A percentile compares a stretch with the other conserved stretches of the same genome.
These are phyloP conservation scores for Pythium phragmiticola DNA, from an alignment of 352 stramenopile genomes.

Conservation along the genomic window DNA sequence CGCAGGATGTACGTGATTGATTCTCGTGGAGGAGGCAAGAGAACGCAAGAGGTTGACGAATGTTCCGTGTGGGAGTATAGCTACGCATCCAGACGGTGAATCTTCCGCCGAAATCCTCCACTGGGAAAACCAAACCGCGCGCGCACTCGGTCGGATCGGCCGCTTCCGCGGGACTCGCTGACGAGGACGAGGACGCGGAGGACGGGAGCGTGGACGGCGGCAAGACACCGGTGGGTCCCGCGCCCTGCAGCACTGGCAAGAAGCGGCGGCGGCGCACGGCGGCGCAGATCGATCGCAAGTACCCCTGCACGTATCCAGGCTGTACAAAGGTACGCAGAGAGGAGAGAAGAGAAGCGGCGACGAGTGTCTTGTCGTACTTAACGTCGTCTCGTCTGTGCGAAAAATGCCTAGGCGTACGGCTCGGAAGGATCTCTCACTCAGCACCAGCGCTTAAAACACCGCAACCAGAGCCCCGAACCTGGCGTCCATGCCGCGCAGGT, in stretches of 20 bases:
- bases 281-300: conserved; percentile 84
- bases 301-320: conserved; percentile 52
- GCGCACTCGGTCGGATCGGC: conserved; percentile 28
- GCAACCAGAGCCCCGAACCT: conserved; percentile 27
- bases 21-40: neutral
- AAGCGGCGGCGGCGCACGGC: conserved; percentile 70
- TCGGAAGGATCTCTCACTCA: conserved; percentile 79
- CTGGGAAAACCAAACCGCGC: conserved; percentile 21
- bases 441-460: conserved; percentile 79
- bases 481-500: conserved; percentile 26
- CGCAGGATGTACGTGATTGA: conserved; percentile 39
- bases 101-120: conserved; percentile 17
- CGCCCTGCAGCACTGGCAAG: conserved; percentile 51
- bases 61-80: conserved; percentile 23
- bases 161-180: neutral
- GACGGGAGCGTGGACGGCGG: conserved; percentile 18
- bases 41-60: conserved; percentile 1
- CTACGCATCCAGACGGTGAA: conserved; percentile 60
- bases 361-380: neutral
- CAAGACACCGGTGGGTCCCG: conserved; percentile 30
- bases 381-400: neutral
- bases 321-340: conserved; percentile 55
- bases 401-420: conserved; percentile 54
- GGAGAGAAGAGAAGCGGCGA: neutral
- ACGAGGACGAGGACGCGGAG: neutral